These are phyloP conservation scores for Sarocladium oryzae DNA, from an alignment of 2,329 filamentous ascomycete genomes.

Conservation along the genomic window DNA sequence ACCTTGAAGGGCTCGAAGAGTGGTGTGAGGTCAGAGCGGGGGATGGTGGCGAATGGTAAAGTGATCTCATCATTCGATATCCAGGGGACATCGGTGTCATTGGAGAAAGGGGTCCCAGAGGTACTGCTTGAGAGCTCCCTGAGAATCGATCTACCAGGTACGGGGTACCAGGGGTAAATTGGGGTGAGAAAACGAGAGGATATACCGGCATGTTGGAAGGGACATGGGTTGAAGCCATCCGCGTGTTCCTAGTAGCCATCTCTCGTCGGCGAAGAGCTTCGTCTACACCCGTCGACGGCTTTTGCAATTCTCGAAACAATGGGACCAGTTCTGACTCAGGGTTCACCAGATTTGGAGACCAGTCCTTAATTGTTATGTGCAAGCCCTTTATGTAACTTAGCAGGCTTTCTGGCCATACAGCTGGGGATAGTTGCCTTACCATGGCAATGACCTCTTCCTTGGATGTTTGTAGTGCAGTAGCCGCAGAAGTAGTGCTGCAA, in stretches of 20 bases:
- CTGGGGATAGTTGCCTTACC: constrained; percentile 21
- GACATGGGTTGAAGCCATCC: background rate
- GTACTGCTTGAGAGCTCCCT: constrained; percentile 11
- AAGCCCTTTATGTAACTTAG: background rate
- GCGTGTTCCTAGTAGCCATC: background rate
- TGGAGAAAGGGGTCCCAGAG: constrained; percentile 11
- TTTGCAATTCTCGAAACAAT: background rate
- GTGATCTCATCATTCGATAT: constrained; percentile 22
- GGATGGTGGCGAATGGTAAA: constrained; percentile 26
- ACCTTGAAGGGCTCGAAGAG: constrained; percentile 34
- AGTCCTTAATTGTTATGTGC: background rate
- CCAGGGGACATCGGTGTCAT: constrained; percentile 23
- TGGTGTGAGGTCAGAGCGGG: constrained; percentile 28
- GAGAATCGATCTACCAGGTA: constrained; percentile 23
- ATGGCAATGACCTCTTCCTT: constrained; percentile 17
- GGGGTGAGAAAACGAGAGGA: constrained; percentile 26
- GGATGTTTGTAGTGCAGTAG: constrained; percentile 32
- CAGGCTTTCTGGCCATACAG: too few relatives aligned
- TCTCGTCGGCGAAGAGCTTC: background rate
- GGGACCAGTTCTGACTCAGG: background rate
- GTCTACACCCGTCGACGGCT: background rate
- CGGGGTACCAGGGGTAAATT: constrained; percentile 20
- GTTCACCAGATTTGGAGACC: background rate
- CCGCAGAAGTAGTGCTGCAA: constrained; percentile 39
- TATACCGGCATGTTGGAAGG: constrained; percentile 19